Conservation (phyloP, 129 eudicot species). For the Erigeron canadensis region DNA sequence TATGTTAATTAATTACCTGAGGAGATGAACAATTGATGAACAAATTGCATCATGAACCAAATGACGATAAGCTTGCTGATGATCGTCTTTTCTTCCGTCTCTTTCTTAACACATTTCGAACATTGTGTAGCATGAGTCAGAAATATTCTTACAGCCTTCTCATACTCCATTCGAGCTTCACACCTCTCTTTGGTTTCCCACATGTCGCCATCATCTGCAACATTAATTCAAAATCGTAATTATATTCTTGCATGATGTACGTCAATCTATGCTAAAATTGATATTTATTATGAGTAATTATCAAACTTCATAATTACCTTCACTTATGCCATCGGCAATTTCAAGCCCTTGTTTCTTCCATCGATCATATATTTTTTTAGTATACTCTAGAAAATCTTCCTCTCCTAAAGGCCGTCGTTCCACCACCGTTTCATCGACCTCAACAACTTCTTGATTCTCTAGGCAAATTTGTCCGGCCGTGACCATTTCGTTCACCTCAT, state of each 20-base stretch:
- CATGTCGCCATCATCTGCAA: not conserved
- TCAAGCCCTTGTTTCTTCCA: not conserved
- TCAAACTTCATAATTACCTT: no score
- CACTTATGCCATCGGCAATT: no score
- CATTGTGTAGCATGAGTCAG: not conserved
- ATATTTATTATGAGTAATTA: no score
- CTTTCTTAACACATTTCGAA: not conserved
- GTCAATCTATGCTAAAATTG: no score
- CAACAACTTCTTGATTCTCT: not conserved
- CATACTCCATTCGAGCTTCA: not conserved
- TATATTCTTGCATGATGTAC: no score
- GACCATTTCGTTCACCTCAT: not conserved
- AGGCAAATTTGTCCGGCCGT: not conserved
- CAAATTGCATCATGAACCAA: not conserved
- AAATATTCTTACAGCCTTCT: not conserved
- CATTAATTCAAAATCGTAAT: no score
- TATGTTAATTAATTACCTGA: no score
- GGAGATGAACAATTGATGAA: no score
- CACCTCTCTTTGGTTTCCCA: not conserved
- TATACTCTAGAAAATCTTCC: not conserved
- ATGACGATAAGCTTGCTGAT: not conserved
- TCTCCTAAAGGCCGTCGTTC: not conserved
- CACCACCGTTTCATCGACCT: not conserved
- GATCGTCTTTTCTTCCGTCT: not conserved
- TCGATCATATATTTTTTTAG: not conserved